A percentile compares a stretch with the other conserved stretches of the same genome.
Conservation (phyloP, 352 stramenopile genomes). For the Phytophthora hybrid region DNA sequence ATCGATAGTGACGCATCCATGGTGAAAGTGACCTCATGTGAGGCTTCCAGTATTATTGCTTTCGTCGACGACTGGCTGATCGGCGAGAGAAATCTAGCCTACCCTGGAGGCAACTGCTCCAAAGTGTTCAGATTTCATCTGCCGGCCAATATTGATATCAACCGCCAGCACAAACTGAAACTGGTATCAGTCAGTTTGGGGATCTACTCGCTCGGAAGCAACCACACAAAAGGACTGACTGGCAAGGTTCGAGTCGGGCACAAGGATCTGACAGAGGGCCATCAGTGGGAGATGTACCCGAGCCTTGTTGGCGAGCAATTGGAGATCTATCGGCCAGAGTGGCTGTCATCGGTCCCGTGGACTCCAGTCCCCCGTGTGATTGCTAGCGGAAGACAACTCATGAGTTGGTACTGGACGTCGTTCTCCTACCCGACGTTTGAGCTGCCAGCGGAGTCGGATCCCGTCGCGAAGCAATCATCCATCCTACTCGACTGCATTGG, state of each 20-base stretch:
- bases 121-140: conserved; percentile 56
- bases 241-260: conserved; percentile 57
- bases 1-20: conserved; percentile 7
- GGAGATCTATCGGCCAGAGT: conserved; percentile 59
- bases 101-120: conserved; percentile 62
- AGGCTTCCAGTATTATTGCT: conserved; percentile 62
- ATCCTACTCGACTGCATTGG: conserved; percentile 67
- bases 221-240: conserved; percentile 68
- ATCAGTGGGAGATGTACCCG: conserved; percentile 67
- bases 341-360: conserved; percentile 63
- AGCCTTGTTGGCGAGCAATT: conserved; percentile 72
- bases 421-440: conserved; percentile 41
- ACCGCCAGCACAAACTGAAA: conserved; percentile 46
- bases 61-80: conserved; percentile 59
- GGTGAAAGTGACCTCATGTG: conserved; percentile 63
- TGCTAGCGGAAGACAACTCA: conserved; percentile 25
- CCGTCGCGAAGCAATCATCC: conserved; percentile 43
- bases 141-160: conserved; percentile 39
- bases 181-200: conserved; percentile 71
- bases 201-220: conserved; percentile 59
- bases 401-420: conserved; percentile 67
- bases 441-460: background rate
- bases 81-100: conserved; percentile 52
- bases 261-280: conserved; percentile 36
- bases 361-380: conserved; percentile 17